These are phyloP conservation scores for Eimeria falciformis DNA, from an alignment of 169 alveolate species.

Conservation along the genomic window DNA sequence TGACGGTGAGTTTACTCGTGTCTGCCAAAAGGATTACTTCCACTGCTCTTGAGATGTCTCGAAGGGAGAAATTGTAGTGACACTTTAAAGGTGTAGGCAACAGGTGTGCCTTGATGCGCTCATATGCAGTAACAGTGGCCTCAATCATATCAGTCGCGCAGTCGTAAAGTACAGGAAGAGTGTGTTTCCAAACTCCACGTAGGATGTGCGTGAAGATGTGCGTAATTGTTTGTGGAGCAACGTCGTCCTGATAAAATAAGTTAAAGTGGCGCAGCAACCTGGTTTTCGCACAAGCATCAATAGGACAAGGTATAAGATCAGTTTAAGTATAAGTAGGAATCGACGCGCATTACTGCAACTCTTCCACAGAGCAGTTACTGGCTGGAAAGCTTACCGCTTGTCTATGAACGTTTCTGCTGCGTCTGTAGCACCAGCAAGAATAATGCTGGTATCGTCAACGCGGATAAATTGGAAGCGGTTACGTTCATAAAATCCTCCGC, in stretches of 20 bases:
- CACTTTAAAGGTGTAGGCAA: constrained; percentile 95
- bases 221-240: constrained; percentile 30
- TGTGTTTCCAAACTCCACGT: constrained; percentile 46
- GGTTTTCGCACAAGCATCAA: background rate
- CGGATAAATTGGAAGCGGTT: constrained; percentile 53
- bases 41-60: constrained; percentile 95
- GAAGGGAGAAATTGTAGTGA: constrained; percentile 94
- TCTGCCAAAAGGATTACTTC: constrained; percentile 92
- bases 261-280: constrained; percentile 67
- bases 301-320: background rate
- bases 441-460: constrained; percentile 59
- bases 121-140: constrained; percentile 91
- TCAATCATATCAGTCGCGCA: constrained; percentile 85
- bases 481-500: constrained; percentile 95
- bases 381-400: constrained; percentile 42
- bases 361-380: too few species aligned
- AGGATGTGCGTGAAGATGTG: constrained; percentile 23
- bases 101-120: constrained; percentile 89
- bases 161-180: background rate
- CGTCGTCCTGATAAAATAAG: constrained; percentile 63
- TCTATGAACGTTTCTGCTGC: constrained; percentile 30
- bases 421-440: constrained; percentile 50
- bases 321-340: too few species aligned
- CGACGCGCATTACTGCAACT: too few species aligned
- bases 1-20: constrained; percentile 94